Base-by-base conservation (phyloP, 352 stramenopile genomes). In the Pythium aphanidermatum region DNA sequence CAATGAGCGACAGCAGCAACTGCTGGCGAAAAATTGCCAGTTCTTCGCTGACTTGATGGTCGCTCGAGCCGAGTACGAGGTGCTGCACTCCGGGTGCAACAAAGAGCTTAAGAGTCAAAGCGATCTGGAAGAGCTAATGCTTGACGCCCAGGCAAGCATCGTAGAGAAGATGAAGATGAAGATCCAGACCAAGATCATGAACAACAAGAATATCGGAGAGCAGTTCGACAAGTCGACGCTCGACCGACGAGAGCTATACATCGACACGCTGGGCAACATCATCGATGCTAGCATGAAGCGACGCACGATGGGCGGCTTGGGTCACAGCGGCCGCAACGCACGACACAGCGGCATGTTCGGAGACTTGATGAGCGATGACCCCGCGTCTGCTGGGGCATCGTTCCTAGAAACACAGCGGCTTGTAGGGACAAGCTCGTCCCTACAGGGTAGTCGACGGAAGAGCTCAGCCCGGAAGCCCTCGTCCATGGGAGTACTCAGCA, bases 121-220 rank as follows among this genome's bases (percentile, higher is more conserved):
- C 5, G 36, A 63, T 35, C 28, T 63, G 34, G 49, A 56, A 27
- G 56, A 83, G 28, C 51, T 79, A 21, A 92, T 92, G 76, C 32
- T 92, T n/a, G 55, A 81, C 9, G 46, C 67, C 19, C 80, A 92
- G 31, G 36, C 20, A 0, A 55, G 30, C 12, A 75, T 92, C 28
- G 57, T 86, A 21, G 80, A 92, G 27, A 90, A 89, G 55, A 57
- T 92, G 30, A 67, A 81, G 23, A 52, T 70, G 1, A 87, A 89
- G 34, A 74, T 92, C 30, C 63, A 79, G 48, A 83, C 74, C 35
- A 92, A 92, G 70, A 84, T 92, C 65, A 86, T 86, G 70, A 86
- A 92, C 51, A 92, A 92, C 68, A 92, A 92, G 52, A 90, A 92
- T 58, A 89, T 85, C 26, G 80, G 80, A 38, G 80, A 92, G 46